These are phyloP conservation scores for Fusarium compactum DNA, from an alignment of 2,329 filamentous ascomycete species.

Conservation along the genomic window DNA sequence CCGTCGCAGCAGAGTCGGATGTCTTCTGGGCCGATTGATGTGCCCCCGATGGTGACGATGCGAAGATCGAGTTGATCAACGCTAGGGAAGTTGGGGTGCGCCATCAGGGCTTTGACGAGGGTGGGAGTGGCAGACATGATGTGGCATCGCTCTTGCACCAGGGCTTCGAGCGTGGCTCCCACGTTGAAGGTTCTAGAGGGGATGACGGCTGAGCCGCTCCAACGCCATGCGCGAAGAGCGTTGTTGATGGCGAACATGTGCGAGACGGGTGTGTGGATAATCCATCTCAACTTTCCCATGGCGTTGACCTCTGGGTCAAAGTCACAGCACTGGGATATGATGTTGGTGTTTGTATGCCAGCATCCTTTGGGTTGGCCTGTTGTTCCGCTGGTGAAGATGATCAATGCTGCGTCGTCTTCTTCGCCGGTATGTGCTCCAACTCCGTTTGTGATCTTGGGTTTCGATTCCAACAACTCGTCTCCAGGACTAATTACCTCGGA, in stretches of 20 bases:
- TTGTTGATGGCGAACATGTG: conserved; percentile 58
- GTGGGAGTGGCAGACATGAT: conserved; percentile 58
- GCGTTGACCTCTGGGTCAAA: conserved; percentile 53
- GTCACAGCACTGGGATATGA: conserved; percentile 54
- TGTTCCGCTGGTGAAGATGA: conserved; percentile 64
- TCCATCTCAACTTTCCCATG: conserved; percentile 50
- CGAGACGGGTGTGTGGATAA: conserved; percentile 54
- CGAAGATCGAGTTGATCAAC: conserved; percentile 47
- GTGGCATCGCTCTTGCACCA: conserved; percentile 51
- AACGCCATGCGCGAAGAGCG: conserved; percentile 53
- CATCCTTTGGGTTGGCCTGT: conserved; percentile 62
- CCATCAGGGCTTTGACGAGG: conserved; percentile 50
- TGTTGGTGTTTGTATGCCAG: conserved; percentile 55
- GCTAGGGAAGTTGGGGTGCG: conserved; percentile 47
- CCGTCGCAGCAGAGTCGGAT: conserved; percentile 50
- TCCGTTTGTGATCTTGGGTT: not conserved
- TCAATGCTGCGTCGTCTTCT: conserved; percentile 50
- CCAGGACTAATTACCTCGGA: conserved; percentile 13
- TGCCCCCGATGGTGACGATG: conserved; percentile 53
- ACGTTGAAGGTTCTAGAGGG: conserved; percentile 52
- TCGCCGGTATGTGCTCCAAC: not conserved
- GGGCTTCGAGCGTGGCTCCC: conserved; percentile 49
- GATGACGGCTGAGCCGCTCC: conserved; percentile 53
- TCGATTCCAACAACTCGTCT: not conserved
- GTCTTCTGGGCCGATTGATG: conserved; percentile 49